These are phyloP conservation scores for Endocalyx cinctus DNA, from an alignment of 2,329 filamentous ascomycete species.

Conservation along the genomic window DNA sequence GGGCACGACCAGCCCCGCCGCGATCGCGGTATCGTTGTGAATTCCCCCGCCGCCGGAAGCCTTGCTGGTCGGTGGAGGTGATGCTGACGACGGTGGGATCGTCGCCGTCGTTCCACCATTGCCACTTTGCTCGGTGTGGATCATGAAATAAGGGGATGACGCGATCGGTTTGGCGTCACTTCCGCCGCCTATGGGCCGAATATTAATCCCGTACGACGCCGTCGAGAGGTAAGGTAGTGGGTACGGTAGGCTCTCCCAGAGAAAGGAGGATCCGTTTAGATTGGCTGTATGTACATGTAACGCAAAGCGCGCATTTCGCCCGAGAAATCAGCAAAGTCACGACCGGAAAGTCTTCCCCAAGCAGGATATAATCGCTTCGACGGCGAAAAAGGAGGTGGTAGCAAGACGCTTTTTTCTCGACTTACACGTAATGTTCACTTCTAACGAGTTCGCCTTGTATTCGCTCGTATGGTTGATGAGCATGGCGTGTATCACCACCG, in stretches of 20 bases:
- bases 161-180: no score
- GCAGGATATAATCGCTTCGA: no score
- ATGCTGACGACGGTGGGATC: conserved; percentile 2
- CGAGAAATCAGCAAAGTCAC: conserved; percentile 2
- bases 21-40: conserved; percentile 18
- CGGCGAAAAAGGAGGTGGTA: no score
- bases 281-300: conserved; percentile 10
- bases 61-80: conserved; percentile 10
- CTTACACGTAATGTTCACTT: conserved; percentile 18
- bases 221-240: conserved; percentile 20
- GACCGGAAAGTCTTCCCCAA: neutral
- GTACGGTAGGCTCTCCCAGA: conserved; percentile 17
- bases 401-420: no score
- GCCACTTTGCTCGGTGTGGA: conserved; percentile 3
- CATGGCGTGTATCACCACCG: conserved; percentile 14
- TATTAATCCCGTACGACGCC: conserved; percentile 18
- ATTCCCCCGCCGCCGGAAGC: conserved; percentile 8
- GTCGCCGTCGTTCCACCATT: no score
- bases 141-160: conserved; percentile 17
- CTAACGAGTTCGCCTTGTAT: conserved; percentile 15
- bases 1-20: conserved; percentile 19
- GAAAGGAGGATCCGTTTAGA: conserved; percentile 16
- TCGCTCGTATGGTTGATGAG: conserved; percentile 19
- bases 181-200: no score
- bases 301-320: neutral